A percentile compares a stretch with the other conserved stretches of the same genome.
Evolutionary conservation across 805 yeast genomes (phyloP).

Genomic region (Pichia cabralensis): DNA sequence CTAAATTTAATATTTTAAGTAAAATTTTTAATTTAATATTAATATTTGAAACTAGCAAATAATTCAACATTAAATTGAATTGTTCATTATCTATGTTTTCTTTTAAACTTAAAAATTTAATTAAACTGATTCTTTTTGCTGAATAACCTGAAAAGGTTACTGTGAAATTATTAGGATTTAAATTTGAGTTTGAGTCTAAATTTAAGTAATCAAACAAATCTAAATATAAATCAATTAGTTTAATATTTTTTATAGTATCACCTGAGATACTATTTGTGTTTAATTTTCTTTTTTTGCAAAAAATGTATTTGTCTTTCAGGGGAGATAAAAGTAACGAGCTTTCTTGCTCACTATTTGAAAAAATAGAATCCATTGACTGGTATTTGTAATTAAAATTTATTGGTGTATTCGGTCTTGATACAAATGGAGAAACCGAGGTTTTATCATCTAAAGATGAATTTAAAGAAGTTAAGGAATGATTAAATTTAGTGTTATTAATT

Average conservation of each 20-base stretch:
- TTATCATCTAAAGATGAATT: constrained; percentile 3
- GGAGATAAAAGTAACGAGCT: too few species aligned
- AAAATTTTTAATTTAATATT: constrained; percentile 3
- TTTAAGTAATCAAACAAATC: too few species aligned
- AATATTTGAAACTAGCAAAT: background rate
- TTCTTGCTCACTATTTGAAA: too few species aligned
- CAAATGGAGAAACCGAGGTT: constrained; percentile 3
- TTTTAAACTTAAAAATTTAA: constrained; percentile 1
- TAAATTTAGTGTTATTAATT: background rate
- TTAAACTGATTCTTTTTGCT: background rate
- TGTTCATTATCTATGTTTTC: background rate
- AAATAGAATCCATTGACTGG: background rate
- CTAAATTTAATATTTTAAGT: constrained; percentile 2
- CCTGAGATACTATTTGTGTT: too few species aligned
- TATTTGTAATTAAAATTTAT: background rate
- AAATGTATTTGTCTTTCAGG: too few species aligned
- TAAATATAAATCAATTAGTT: too few species aligned
- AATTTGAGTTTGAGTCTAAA: too few species aligned
- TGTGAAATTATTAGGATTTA: too few species aligned
- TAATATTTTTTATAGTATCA: too few species aligned
- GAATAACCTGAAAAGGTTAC: too few species aligned
- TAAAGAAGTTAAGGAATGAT: constrained; percentile 3
- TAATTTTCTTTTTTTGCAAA: too few species aligned
- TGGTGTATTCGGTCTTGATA: constrained; percentile 4
- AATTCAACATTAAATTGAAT: constrained; percentile 1